Evolutionary conservation across 2,329 filamentous ascomycete species (phyloP).

Genomic region (Aspergillus pseudotamarii): DNA sequence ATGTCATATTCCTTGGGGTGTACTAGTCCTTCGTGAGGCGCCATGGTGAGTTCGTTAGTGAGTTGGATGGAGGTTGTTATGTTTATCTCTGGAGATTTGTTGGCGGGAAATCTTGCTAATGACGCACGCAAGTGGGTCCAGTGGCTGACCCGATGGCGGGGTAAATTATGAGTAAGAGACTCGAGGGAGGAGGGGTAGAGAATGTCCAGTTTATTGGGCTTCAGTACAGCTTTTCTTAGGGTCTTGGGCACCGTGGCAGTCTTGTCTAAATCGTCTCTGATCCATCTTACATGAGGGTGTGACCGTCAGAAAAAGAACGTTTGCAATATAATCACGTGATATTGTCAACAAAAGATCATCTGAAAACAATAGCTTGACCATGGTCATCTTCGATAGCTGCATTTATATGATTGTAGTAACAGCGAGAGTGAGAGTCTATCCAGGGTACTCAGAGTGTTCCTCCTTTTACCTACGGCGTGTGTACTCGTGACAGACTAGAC

Average conservation of each 20-base stretch:
- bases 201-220: not conserved
- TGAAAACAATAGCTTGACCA: not conserved
- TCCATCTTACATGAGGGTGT: no score
- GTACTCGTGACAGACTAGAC: not conserved
- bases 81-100: not conserved
- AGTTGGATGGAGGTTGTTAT: not conserved
- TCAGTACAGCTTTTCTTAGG: accelerated
- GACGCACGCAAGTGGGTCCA: not conserved
- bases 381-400: not conserved
- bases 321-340: no score
- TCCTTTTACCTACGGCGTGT: not conserved
- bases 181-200: not conserved
- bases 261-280: no score
- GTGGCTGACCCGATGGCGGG: not conserved
- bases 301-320: no score
- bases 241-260: not conserved
- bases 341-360: no score
- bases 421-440: not conserved
- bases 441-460: not conserved
- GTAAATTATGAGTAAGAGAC: not conserved
- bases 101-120: not conserved
- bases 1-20: conserved; percentile 68
- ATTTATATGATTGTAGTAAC: not conserved
- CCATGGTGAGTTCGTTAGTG: conserved; percentile 46
- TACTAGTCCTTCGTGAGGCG: conserved; percentile 63